These are phyloP conservation scores for Hyphopichia wangnamkhiaoensis DNA, from an alignment of 1,139 yeast genomes.

Conservation along the genomic window DNA sequence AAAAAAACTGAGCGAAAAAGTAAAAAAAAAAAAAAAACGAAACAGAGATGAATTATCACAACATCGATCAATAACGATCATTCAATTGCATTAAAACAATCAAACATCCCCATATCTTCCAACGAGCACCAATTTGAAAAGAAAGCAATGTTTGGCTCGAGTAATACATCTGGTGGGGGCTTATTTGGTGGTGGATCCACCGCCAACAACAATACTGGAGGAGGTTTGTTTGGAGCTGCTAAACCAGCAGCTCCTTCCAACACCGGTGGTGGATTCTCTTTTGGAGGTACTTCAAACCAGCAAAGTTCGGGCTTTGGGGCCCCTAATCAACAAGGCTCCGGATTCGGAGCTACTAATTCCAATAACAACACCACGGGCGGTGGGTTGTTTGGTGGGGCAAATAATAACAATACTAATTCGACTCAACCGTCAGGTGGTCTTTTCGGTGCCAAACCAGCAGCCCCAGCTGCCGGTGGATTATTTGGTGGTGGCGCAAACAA, in stretches of 20 bases:
- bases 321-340: no score
- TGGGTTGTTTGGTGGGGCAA: constrained; percentile 21
- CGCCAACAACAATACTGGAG: constrained; percentile 6
- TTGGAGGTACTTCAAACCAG: constrained; percentile 8
- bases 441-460: constrained; percentile 9
- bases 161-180: constrained; percentile 1
- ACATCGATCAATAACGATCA: constrained; percentile 7
- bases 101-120: constrained; percentile 9
- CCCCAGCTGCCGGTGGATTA: constrained; percentile 12
- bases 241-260: constrained; percentile 8
- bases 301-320: no score
- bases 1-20: not conserved
- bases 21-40: not conserved
- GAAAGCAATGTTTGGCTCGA: constrained; percentile 1
- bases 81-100: constrained; percentile 2
- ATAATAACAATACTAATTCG: constrained; percentile 3
- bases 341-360: constrained; percentile 7
- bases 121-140: not conserved
- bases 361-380: constrained; percentile 13
- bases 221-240: constrained; percentile 8
- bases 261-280: constrained; percentile 18
- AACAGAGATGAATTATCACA: not conserved
- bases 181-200: constrained; percentile 3
- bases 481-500: constrained; percentile 16
- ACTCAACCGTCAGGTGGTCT: constrained; percentile 8